Percentiles rank a stretch among this genome's conserved stretches.
Conservation (phyloP, 2,329 filamentous ascomycete genomes). For the Pyricularia sp. region DNA sequence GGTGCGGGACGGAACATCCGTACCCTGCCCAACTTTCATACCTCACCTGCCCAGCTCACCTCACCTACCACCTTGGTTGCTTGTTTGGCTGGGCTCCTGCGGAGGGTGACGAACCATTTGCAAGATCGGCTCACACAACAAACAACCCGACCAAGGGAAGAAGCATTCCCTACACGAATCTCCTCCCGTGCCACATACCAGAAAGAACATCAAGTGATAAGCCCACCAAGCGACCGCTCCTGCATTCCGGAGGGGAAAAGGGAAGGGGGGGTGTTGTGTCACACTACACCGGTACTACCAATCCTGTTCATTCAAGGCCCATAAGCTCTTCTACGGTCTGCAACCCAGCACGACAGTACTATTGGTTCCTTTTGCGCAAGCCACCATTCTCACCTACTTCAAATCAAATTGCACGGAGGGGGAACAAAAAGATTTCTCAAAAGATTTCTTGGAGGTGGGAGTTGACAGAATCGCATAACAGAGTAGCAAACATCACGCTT, state of each 20-base stretch:
- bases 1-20: background rate
- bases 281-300: slow-evolving; percentile 8
- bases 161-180: background rate
- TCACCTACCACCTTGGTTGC: background rate
- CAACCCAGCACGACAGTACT: slow-evolving; percentile 5
- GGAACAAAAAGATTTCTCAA: background rate
- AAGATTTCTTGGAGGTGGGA: background rate
- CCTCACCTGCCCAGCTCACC: background rate
- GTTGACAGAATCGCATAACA: background rate
- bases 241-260: background rate
- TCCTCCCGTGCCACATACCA: background rate
- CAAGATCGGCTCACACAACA: background rate
- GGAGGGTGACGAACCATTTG: background rate
- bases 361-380: slow-evolving; percentile 11
- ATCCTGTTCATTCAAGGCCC: slow-evolving; percentile 7
- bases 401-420: background rate
- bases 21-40: background rate
- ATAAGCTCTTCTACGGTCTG: background rate
- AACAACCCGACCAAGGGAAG: background rate
- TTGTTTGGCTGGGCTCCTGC: background rate
- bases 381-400: slow-evolving; percentile 5
- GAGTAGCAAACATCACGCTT: background rate
- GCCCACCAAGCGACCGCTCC: background rate
- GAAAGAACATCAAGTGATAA: background rate
- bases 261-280: slow-evolving; percentile 2